Conservation (phyloP, 257 asterid genomes). For the Cynanchum wilfordii region DNA sequence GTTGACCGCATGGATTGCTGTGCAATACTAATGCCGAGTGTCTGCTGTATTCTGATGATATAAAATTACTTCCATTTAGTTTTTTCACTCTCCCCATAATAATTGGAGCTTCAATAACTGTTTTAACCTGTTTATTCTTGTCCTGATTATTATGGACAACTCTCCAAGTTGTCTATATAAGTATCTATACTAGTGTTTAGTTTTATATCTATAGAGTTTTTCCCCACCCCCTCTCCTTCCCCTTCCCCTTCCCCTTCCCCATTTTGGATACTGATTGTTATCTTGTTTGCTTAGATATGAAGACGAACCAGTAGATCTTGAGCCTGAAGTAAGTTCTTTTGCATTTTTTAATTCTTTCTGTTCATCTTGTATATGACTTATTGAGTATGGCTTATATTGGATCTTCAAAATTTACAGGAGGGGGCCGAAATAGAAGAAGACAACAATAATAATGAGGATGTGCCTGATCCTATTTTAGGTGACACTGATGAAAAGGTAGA, state of each 20-base stretch:
- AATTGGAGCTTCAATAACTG: background rate
- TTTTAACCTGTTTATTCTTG: background rate
- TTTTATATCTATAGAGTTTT: background rate
- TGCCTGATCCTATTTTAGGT: conserved; percentile 48
- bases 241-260: too few species aligned
- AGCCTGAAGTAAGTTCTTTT: conserved; percentile 53
- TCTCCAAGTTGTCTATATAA: background rate
- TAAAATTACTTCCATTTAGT: too few species aligned
- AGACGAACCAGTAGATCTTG: conserved; percentile 87
- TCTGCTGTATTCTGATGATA: background rate
- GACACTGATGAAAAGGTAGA: conserved; percentile 69
- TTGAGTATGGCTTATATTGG: background rate
- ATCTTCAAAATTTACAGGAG: conserved; percentile 42
- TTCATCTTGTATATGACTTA: background rate
- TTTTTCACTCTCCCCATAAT: background rate
- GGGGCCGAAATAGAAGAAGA: conserved; percentile 82
- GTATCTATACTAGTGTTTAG: background rate
- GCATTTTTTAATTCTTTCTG: background rate
- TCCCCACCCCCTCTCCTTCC: too few species aligned
- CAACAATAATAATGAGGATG: conserved; percentile 39
- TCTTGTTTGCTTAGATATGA: conserved; percentile 42
- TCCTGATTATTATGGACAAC: background rate
- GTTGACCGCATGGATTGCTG: background rate
- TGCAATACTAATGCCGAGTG: background rate
- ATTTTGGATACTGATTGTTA: background rate